Base-by-base conservation (phyloP, 257 asterid genomes). In the Scutellaria galericulata region DNA sequence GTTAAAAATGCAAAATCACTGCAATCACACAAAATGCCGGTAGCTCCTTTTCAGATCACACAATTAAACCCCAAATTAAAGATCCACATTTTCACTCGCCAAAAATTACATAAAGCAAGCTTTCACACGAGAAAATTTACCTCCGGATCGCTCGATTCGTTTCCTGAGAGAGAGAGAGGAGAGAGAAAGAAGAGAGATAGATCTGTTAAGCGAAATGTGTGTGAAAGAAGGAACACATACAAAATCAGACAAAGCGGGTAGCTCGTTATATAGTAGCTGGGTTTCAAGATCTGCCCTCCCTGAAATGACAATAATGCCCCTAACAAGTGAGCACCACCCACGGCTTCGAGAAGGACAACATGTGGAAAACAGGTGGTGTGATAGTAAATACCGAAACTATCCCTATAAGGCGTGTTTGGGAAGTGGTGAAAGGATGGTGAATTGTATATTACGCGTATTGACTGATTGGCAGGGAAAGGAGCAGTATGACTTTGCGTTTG, bases 221-320 rank as follows among this genome's bases (percentile, higher is more conserved):
- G 27, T 2, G 79, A 57, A 68, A 74, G 51, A 54, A 68, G 46
- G 76, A 65, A 66, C 66, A 60, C 65, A 20, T 65, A 71, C 50
- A 13, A 55, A 68, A 57, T 64, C 72, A 70, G 82, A 81, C 65
- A 74, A 52, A 76, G 79, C 85, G 80, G 76, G 82, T 53, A 81
- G 82, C 70, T 60, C 66, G 5, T 70, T 84, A 72, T 75, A 81
- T 81, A 84, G 83, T 80, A 82, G 80, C 75, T 68, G 78, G 56
- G 74, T 42, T 41, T 66, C 83, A 75, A 75, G 85, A 83, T 75
- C 83, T 72, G 71, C 47, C 9, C 48, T 2, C 13, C 3, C 0
- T 0, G 5, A 71, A 78, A 70, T 1, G 64, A 75, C 86, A 2
- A 52, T 10, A 50, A 13, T 53, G 10, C 71, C 86, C 83, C 66